Evolutionary conservation across 2,329 filamentous ascomycete species (phyloP).

Genomic region (Myriosclerotinia curreyana): DNA sequence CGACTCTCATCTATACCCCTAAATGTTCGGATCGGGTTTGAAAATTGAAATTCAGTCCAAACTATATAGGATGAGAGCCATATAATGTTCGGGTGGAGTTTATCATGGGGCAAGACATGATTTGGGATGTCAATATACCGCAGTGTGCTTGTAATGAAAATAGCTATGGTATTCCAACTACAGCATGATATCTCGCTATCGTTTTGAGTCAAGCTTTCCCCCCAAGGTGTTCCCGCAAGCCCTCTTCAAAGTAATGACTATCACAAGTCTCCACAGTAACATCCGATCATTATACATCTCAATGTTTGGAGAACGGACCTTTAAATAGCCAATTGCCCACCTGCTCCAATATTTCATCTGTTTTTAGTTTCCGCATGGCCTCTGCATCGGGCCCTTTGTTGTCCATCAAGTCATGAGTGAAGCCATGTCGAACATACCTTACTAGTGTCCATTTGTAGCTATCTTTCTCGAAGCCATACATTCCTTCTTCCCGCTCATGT

Average conservation of each 20-base stretch:
- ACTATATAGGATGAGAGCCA: background rate
- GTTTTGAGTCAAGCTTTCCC: background rate
- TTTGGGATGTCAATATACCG: background rate
- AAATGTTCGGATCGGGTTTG: background rate
- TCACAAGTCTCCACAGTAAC: background rate
- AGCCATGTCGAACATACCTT: conserved; percentile 27
- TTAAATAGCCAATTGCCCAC: conserved; percentile 28
- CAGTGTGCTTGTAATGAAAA: background rate
- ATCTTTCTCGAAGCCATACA: conserved; percentile 28
- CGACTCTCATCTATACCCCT: background rate
- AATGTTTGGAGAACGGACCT: conserved; percentile 25
- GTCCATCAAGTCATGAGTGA: conserved; percentile 29
- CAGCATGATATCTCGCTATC: background rate
- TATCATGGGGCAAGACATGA: background rate
- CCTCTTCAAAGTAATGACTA: background rate
- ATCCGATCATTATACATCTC: background rate
- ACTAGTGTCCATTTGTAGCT: conserved; percentile 28
- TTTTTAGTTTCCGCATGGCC: conserved; percentile 21
- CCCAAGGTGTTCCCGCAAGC: background rate
- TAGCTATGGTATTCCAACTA: background rate
- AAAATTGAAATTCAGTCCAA: background rate
- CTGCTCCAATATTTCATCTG: conserved; percentile 24
- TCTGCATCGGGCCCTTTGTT: conserved; percentile 24
- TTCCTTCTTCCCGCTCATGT: conserved; percentile 16
- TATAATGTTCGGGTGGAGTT: background rate